Percentiles rank a stretch among this genome's conserved stretches.
Conservation (phyloP, 2,329 filamentous ascomycete genomes). For the Trichoderma asperellum region DNA sequence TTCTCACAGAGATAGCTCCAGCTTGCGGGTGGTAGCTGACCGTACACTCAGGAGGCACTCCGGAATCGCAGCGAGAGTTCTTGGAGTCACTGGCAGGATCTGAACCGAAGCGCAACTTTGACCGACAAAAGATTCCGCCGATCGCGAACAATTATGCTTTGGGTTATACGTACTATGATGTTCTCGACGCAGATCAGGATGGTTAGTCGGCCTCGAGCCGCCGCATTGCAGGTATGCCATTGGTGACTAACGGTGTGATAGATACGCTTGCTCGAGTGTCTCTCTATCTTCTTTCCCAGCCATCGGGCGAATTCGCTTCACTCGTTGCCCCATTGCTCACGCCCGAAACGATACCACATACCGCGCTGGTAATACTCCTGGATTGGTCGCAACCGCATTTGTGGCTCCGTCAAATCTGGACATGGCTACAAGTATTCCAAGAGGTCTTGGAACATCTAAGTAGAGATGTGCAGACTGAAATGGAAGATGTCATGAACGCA, state of each 20-base stretch:
- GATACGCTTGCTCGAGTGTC: conserved; percentile 90
- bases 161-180: conserved; percentile 94
- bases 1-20: conserved; percentile 3
- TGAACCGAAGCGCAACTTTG: conserved; percentile 57
- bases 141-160: conserved; percentile 91
- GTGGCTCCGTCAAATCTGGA: conserved; percentile 86
- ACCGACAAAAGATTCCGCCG: conserved; percentile 69
- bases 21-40: conserved; percentile 38
- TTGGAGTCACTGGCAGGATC: conserved; percentile 65
- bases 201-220: conserved; percentile 54
- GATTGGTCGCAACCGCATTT: conserved; percentile 94
- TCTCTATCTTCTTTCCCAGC: conserved; percentile 83
- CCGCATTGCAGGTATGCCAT: background rate
- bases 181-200: conserved; percentile 91
- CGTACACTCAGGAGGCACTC: conserved; percentile 67
- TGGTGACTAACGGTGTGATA: conserved; percentile 44
- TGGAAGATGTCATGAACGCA: conserved; percentile 82
- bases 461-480: conserved; percentile 74
- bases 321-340: conserved; percentile 84
- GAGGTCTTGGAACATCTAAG: conserved; percentile 75
- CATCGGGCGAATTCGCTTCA: conserved; percentile 79
- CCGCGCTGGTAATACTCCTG: conserved; percentile 85
- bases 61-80: conserved; percentile 83
- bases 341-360: conserved; percentile 81
- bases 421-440: conserved; percentile 85